Evolutionary conservation across 1,139 yeast genomes (phyloP).

Genomic region (Protomyces arabidopsidicola): DNA sequence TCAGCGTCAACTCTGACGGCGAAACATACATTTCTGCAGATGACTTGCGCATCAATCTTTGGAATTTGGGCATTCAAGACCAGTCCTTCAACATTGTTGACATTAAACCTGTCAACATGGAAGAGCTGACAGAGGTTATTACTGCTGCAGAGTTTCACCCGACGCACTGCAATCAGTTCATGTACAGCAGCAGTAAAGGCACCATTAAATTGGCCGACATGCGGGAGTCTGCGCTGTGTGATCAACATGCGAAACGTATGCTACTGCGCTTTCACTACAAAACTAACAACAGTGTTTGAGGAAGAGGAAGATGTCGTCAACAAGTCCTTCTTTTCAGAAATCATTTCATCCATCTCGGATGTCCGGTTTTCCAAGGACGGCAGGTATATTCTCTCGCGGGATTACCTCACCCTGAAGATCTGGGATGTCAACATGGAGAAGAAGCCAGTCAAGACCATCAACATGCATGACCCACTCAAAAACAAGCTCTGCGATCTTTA

Average conservation of each 20-base stretch:
- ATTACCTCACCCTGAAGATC: conserved; percentile 92
- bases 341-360: conserved; percentile 90
- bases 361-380: conserved; percentile 92
- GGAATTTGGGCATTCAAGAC: conserved; percentile 93
- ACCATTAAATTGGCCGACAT: conserved; percentile 93
- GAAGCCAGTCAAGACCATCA: conserved; percentile 88
- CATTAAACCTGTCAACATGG: conserved; percentile 97
- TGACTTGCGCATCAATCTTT: conserved; percentile 88
- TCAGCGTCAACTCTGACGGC: conserved; percentile 89
- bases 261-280: not conserved
- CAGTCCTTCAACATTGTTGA: conserved; percentile 94
- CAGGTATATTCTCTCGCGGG: conserved; percentile 88
- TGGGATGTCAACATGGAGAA: conserved; percentile 99
- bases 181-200: conserved; percentile 96
- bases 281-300: conserved; percentile 54
- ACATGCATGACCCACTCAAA: conserved; percentile 91
- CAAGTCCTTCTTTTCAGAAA: conserved; percentile 95
- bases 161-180: conserved; percentile 79
- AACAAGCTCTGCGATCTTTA: conserved; percentile 94
- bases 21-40: conserved; percentile 93
- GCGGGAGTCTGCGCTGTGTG: conserved; percentile 94
- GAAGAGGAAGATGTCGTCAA: conserved; percentile 89
- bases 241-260: conserved; percentile 63
- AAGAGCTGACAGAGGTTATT: conserved; percentile 95
- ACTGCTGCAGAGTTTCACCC: conserved; percentile 99